Evolutionary conservation across 169 alveolate species (phyloP), one percentile per base, ranked within the genome.

Genomic region (Neospora caninum): DNA sequence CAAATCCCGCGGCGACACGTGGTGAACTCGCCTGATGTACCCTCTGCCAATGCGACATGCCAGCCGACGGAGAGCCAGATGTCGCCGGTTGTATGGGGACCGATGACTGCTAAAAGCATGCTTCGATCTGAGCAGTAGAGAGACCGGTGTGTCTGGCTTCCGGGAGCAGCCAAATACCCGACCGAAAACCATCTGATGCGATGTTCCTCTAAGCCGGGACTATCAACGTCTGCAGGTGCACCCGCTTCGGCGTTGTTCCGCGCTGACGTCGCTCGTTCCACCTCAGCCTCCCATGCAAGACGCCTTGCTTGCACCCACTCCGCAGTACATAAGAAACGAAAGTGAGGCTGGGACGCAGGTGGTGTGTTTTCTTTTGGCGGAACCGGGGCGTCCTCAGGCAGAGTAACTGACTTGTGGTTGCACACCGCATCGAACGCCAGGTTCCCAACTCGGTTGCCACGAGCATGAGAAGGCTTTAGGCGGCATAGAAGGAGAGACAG

Each of bases 41-140:
- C 87, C 34, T 78, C 87, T 38, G 87, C 87, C 27, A 78, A 34
- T 78, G 87, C 87, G 34, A 78, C 87, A 27, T 45, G 87, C 53
- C 45, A 78, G 45, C 87, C 87, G 42, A 39, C 41, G 25, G 87
- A 4, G 20, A 78, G 53, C 87, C 87, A 78, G 53, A 78, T 39
- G 45, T 78, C 87, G 53, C 87, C 87, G 2, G 53, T 34, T 9
- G 87, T 78, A 34, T 78, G 45, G 27, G 53, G 87, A 45, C 87
- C 87, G 16, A 78, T 6, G 27, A 78, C 87, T 78, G 53, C 34
- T 10, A 29, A 78, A 34, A 78, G 45, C 29, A 16, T 6, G 87
- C 45, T 78, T 34, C 45, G 31, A 78, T 78, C 87, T 78, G 87
- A 78, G 45, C 87, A 78, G 43, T 78, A 78, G 7, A 78, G 29